Evolutionary conservation across 192 early-diverging fungal species (phyloP).

Genomic region (Dispira simplex): DNA sequence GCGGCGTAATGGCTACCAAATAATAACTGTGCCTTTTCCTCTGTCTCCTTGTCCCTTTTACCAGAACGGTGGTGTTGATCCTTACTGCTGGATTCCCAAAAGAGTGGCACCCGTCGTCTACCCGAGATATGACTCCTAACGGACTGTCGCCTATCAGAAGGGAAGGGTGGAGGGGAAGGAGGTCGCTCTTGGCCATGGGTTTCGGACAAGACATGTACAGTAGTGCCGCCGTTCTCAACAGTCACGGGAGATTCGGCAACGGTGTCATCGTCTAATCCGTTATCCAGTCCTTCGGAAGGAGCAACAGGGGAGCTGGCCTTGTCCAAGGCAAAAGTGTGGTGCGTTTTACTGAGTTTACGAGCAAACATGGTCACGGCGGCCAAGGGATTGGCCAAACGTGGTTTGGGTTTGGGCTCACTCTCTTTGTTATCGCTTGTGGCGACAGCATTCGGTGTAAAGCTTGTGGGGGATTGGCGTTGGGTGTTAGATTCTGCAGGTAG

Average conservation of each 20-base stretch:
- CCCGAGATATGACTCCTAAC: background rate
- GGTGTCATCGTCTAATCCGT: background rate
- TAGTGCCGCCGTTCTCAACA: background rate
- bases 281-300: background rate
- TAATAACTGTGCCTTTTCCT: constrained; percentile 1
- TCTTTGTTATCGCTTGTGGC: too few species aligned
- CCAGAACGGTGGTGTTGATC: background rate
- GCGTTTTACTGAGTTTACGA: constrained; percentile 4
- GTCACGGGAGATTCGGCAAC: background rate
- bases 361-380: constrained; percentile 6
- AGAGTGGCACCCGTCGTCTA: background rate
- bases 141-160: background rate
- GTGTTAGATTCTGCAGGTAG: too few species aligned
- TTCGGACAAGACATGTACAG: background rate
- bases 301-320: background rate
- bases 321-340: background rate
- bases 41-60: background rate
- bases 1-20: constrained; percentile 7
- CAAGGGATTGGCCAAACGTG: background rate
- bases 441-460: too few species aligned
- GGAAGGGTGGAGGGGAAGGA: background rate
- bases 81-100: background rate
- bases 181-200: background rate
- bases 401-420: background rate
- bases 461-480: too few species aligned